Conservation (phyloP, 169 alveolate genomes). For the Eimeria sp. region DNA sequence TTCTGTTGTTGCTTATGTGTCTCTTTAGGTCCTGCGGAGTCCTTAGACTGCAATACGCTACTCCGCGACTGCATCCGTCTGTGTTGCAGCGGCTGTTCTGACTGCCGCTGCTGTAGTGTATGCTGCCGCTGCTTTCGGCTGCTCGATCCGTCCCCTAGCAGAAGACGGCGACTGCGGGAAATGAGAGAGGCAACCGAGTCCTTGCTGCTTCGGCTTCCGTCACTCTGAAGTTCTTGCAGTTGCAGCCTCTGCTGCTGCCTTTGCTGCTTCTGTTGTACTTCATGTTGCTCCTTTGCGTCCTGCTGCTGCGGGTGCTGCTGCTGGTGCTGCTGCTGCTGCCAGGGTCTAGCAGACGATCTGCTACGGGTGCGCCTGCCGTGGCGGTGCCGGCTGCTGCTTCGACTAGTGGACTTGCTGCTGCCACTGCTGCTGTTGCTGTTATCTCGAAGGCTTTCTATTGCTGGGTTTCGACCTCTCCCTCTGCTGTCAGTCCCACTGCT, state of each 20-base stretch:
- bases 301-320: background rate
- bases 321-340: background rate
- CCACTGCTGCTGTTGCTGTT: constrained; percentile 14
- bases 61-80: background rate
- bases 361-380: background rate
- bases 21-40: background rate
- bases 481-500: background rate
- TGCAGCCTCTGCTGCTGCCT: background rate
- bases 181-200: constrained; percentile 54
- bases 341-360: background rate
- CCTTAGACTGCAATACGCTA: background rate
- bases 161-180: constrained; percentile 55
- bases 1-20: background rate
- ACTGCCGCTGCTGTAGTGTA: constrained; percentile 5
- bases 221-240: background rate
- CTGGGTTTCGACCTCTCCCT: background rate
- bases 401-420: constrained; percentile 2
- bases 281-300: background rate
- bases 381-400: constrained; percentile 21
- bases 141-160: background rate
- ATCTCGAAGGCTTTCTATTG: background rate
- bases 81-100: background rate
- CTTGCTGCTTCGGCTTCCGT: constrained; percentile 8
- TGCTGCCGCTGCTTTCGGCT: constrained; percentile 7
- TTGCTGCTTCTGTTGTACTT: background rate